Percentiles rank a stretch among this genome's conserved stretches.
Conservation (phyloP, 352 stramenopile genomes). For the Globisporangium megalacanthum region DNA sequence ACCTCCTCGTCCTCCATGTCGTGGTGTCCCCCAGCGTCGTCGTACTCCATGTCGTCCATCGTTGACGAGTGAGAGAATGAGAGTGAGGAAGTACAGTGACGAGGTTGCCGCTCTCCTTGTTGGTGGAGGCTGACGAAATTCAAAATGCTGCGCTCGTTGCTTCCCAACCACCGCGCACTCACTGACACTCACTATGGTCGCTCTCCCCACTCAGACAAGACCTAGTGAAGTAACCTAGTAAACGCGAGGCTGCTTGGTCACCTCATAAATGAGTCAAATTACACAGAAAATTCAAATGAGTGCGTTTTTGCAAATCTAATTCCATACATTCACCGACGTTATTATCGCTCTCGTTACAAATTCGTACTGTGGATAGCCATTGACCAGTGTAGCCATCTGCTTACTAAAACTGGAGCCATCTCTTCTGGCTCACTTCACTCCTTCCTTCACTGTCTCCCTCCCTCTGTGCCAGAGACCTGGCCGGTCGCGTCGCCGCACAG, state of each 20-base stretch:
- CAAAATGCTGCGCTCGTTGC: not conserved
- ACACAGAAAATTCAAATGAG: too few species aligned
- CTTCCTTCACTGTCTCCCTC: too few species aligned
- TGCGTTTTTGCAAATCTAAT: too few species aligned
- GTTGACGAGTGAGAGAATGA: not conserved
- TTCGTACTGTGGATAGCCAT: too few species aligned
- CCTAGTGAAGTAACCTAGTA: not conserved
- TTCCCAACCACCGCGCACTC: constrained; percentile 9
- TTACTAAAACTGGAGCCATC: too few species aligned
- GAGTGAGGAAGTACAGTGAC: not conserved
- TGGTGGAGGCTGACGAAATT: not conserved
- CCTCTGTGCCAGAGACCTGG: too few species aligned
- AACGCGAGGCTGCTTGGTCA: not conserved
- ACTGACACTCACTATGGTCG: constrained; percentile 1
- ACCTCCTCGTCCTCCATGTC: constrained; percentile 84
- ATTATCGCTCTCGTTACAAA: too few species aligned
- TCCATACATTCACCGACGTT: too few species aligned
- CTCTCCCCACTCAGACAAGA: too few species aligned
- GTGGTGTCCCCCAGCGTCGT: constrained; percentile 53
- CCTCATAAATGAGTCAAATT: not conserved
- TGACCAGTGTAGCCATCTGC: too few species aligned
- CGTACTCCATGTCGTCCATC: constrained; percentile 87
- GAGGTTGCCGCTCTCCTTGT: not conserved
- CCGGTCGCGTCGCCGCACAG: not conserved
- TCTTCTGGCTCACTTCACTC: too few species aligned